A percentile compares a stretch with the other conserved stretches of the same genome.
Conservation (phyloP, 1,139 yeast genomes). For the Nadsonia commutata region DNA sequence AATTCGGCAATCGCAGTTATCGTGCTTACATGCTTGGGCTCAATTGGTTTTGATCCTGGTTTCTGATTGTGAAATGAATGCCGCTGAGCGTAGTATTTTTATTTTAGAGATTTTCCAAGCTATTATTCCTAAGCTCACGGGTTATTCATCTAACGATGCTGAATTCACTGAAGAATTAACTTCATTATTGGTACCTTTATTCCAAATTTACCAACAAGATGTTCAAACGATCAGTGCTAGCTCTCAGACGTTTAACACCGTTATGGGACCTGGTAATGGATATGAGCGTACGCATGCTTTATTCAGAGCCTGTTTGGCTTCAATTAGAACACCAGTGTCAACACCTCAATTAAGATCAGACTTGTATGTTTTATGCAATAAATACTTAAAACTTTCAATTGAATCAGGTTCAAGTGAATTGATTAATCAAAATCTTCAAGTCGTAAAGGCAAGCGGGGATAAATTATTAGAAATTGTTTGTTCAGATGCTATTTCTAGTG, state of each 20-base stretch:
- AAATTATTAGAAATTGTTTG: slow-evolving; percentile 50
- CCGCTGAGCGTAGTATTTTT: slow-evolving; percentile 38
- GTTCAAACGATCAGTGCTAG: slow-evolving; percentile 24
- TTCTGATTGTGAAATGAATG: slow-evolving; percentile 36
- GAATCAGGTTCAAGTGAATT: slow-evolving; percentile 24
- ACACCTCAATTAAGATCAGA: slow-evolving; percentile 61
- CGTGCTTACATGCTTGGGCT: slow-evolving; percentile 69
- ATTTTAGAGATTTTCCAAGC: slow-evolving; percentile 64
- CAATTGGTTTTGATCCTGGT: slow-evolving; percentile 62
- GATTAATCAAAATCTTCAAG: slow-evolving; percentile 34
- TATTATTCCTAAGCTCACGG: slow-evolving; percentile 61
- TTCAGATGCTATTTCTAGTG: slow-evolving; percentile 69
- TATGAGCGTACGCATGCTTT: slow-evolving; percentile 46
- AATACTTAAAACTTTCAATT: slow-evolving; percentile 30
- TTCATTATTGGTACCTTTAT: slow-evolving; percentile 56
- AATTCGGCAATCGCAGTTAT: slow-evolving; percentile 34
- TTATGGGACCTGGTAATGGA: slow-evolving; percentile 20
- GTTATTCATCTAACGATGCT: slow-evolving; percentile 53
- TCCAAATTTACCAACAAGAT: slow-evolving; percentile 42
- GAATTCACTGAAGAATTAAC: slow-evolving; percentile 63
- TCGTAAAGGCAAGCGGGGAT: slow-evolving; percentile 45
- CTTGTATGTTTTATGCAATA: slow-evolving; percentile 58
- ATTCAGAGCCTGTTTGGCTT: slow-evolving; percentile 59
- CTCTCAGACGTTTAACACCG: slow-evolving; percentile 10
- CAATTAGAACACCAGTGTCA: slow-evolving; percentile 55